A percentile compares a stretch with the other conserved stretches of the same genome.
phyloP scores from a whole-genome alignment of 495 filamentous ascomycete species.

The Parachaetomium inaequale region DNA sequence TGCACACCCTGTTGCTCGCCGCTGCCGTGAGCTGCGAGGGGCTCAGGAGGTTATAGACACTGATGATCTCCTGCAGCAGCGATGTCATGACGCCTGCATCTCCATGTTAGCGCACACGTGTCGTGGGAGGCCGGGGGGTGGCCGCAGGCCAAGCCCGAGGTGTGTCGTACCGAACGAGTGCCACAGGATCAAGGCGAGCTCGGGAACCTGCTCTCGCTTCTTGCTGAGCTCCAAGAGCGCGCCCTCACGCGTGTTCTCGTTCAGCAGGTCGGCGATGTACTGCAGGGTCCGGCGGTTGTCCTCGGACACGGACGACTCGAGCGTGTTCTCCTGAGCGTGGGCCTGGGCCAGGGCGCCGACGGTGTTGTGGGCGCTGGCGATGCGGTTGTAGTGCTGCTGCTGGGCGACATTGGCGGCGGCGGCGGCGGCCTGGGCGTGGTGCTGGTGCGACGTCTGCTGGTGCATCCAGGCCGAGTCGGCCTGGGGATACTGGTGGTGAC shows the following conservation, averaged over 20 bases:
- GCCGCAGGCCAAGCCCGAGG: neutral
- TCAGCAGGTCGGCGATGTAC: conserved; percentile 90
- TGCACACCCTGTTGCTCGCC: conserved; percentile 95
- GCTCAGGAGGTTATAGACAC: conserved; percentile 93
- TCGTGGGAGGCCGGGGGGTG: neutral
- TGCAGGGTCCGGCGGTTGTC: conserved; percentile 88
- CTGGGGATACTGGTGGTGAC: conserved; percentile 74
- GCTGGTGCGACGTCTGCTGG: conserved; percentile 55
- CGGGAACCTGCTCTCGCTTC: conserved; percentile 96
- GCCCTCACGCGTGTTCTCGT: conserved; percentile 78
- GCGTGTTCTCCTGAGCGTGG: conserved; percentile 57
- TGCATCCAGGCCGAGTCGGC: conserved; percentile 77
- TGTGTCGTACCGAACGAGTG: conserved; percentile 84
- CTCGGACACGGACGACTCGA: conserved; percentile 61
- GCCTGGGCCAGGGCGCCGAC: conserved; percentile 46
- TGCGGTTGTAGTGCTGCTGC: conserved; percentile 72
- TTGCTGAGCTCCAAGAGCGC: conserved; percentile 96
- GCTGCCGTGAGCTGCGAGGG: conserved; percentile 95
- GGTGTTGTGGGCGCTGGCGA: conserved; percentile 60
- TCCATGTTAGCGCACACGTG: conserved; percentile 13
- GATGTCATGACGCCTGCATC: conserved; percentile 91
- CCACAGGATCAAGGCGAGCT: conserved; percentile 95
- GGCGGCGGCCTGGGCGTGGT: conserved; percentile 57
- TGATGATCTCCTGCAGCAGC: conserved; percentile 96
- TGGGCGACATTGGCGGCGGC: conserved; percentile 66